Evolutionary conservation across 2,329 filamentous ascomycete genomes (phyloP).

Genomic region (Trichoderma polysporum): DNA sequence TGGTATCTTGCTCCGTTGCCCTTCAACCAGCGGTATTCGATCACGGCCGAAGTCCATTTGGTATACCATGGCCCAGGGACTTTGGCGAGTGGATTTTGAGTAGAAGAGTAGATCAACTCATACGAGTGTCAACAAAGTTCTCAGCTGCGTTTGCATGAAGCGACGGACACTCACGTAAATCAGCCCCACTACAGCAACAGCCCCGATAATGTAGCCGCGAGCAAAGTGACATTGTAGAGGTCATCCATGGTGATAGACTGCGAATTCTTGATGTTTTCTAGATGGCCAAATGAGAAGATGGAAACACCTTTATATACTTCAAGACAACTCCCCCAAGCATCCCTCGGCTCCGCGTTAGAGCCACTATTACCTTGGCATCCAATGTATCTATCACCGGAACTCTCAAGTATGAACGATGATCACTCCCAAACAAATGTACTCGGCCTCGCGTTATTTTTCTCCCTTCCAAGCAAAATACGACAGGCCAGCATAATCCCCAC

Average conservation of each 20-base stretch:
- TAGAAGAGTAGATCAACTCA: background rate
- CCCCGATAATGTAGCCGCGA: background rate
- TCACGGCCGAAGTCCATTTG: background rate
- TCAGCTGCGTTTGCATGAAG: too few relatives aligned
- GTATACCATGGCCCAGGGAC: background rate
- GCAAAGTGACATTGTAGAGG: background rate
- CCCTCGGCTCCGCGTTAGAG: background rate
- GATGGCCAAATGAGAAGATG: rapidly evolving
- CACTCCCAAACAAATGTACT: background rate
- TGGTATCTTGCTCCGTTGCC: background rate
- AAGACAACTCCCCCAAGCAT: background rate
- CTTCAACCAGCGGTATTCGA: background rate
- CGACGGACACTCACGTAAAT: background rate
- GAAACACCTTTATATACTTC: background rate
- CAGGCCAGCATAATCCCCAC: background rate
- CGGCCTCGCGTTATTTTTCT: background rate
- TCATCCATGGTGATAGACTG: background rate
- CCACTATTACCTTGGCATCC: background rate
- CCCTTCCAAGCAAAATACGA: background rate
- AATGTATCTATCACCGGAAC: background rate
- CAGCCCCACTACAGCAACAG: background rate
- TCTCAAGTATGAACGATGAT: background rate
- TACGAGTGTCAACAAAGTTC: background rate
- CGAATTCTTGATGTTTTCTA: background rate
- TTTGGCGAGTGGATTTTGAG: background rate